These are phyloP conservation scores for Pleurotus cornucopiae DNA, from an alignment of 768 basidiomycete species.

Conservation along the genomic window DNA sequence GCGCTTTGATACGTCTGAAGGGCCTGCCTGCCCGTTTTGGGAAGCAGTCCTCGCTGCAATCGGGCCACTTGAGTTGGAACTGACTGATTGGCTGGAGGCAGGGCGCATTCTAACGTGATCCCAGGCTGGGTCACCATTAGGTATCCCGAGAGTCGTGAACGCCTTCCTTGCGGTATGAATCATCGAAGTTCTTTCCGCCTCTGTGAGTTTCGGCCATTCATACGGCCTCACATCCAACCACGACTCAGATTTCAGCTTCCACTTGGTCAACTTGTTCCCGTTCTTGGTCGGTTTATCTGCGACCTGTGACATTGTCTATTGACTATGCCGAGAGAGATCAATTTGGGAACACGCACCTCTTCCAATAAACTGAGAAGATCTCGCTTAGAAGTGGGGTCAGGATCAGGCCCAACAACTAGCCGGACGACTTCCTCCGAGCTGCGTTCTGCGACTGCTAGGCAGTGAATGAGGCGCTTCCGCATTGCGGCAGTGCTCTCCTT, in stretches of 20 bases:
- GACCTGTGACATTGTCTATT: constrained; percentile 30
- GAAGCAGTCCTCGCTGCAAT: constrained; percentile 8
- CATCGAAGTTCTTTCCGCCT: constrained; percentile 43
- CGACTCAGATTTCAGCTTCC: constrained; percentile 49
- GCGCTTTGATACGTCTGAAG: constrained; percentile 35
- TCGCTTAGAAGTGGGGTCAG: constrained; percentile 27
- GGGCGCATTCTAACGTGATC: constrained; percentile 36
- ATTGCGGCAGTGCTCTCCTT: constrained; percentile 18
- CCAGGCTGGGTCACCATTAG: constrained; percentile 63
- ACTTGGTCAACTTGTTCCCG: constrained; percentile 33
- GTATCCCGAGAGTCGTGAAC: constrained; percentile 48
- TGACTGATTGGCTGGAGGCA: constrained; percentile 8
- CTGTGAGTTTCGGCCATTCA: constrained; percentile 50
- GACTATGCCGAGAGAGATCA: background rate
- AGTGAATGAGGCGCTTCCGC: constrained; percentile 49
- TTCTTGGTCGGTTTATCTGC: constrained; percentile 41
- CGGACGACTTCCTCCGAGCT: constrained; percentile 45
- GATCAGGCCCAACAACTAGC: constrained; percentile 40
- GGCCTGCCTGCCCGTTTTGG: background rate
- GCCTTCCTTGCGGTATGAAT: constrained; percentile 47
- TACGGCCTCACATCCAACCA: constrained; percentile 73
- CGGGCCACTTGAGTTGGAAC: constrained; percentile 5
- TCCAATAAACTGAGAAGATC: constrained; percentile 46
- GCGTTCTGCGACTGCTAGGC: constrained; percentile 42
- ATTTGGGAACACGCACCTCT: constrained; percentile 33